Percentiles rank a stretch among this genome's conserved stretches.
These are phyloP conservation scores for Neonectria magnoliae DNA, from an alignment of 2,329 filamentous ascomycete species.

Conservation along the genomic window DNA sequence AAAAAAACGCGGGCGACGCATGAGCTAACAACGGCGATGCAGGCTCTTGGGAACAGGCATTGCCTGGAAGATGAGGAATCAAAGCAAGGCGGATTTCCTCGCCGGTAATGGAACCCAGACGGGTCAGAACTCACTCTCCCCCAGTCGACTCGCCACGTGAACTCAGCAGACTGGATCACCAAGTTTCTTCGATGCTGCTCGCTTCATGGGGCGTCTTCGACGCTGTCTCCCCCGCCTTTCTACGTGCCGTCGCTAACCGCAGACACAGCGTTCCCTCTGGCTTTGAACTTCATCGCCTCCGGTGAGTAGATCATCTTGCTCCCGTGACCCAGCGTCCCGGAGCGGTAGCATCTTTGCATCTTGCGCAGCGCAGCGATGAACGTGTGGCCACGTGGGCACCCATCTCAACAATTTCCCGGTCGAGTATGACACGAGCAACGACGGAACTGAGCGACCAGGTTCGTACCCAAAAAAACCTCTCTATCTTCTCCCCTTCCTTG, in stretches of 20 bases:
- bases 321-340: conserved; percentile 50
- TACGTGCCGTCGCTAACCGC: conserved; percentile 42
- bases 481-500: conserved; percentile 45
- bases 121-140: conserved; percentile 66
- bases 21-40: conserved; percentile 32
- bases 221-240: neutral
- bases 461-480: conserved; percentile 55
- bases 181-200: neutral
- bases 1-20: neutral
- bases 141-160: conserved; percentile 12
- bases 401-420: conserved; percentile 21
- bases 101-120: conserved; percentile 84
- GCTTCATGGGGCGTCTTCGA: conserved; percentile 8
- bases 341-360: conserved; percentile 67
- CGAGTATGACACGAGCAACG: conserved; percentile 32
- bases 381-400: neutral
- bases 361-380: conserved; percentile 5
- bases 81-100: conserved; percentile 77
- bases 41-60: conserved; percentile 72
- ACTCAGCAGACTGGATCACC: conserved; percentile 4
- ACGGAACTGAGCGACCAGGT: conserved; percentile 50
- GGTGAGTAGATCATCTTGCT: conserved; percentile 73
- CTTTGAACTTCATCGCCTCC: conserved; percentile 90
- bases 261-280: conserved; percentile 75
- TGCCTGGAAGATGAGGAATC: conserved; percentile 67